phyloP scores from a whole-genome alignment of 148 eudicot species.

The Silene conica region DNA sequence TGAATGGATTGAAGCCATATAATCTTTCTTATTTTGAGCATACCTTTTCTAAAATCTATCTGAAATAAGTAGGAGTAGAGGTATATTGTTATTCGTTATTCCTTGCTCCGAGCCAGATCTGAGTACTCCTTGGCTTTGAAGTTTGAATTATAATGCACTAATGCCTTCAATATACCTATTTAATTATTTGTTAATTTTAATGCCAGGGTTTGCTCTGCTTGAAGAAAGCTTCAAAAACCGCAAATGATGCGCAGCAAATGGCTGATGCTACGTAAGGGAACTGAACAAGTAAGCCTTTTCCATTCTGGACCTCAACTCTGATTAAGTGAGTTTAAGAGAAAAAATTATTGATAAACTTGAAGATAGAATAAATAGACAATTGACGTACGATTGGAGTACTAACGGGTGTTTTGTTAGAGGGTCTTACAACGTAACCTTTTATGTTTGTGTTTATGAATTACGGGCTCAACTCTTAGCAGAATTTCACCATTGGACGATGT shows the following conservation, averaged over 20 bases:
- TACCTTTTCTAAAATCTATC: background rate
- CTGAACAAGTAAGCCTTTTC: conserved; percentile 71
- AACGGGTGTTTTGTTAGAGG: too few relatives aligned
- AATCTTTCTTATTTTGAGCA: background rate
- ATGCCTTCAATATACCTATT: background rate
- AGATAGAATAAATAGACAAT: too few relatives aligned
- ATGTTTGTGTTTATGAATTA: too few relatives aligned
- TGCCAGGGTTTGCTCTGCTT: conserved; percentile 90
- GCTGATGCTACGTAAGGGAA: conserved; percentile 83
- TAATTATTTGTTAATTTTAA: background rate
- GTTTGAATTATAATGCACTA: background rate
- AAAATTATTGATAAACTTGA: too few relatives aligned
- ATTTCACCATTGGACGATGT: too few relatives aligned
- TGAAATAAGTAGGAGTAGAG: background rate
- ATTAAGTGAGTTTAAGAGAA: too few relatives aligned
- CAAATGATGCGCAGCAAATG: conserved; percentile 97
- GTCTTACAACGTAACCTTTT: too few relatives aligned
- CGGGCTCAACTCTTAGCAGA: too few relatives aligned
- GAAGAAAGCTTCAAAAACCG: conserved; percentile 91
- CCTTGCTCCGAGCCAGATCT: background rate
- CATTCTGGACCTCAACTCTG: background rate
- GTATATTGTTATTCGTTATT: background rate
- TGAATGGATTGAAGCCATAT: background rate
- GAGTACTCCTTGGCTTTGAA: background rate
- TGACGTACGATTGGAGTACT: too few relatives aligned